Conservation (phyloP, 192 early-diverging fungal genomes). For the Radiomyces spectabilis region DNA sequence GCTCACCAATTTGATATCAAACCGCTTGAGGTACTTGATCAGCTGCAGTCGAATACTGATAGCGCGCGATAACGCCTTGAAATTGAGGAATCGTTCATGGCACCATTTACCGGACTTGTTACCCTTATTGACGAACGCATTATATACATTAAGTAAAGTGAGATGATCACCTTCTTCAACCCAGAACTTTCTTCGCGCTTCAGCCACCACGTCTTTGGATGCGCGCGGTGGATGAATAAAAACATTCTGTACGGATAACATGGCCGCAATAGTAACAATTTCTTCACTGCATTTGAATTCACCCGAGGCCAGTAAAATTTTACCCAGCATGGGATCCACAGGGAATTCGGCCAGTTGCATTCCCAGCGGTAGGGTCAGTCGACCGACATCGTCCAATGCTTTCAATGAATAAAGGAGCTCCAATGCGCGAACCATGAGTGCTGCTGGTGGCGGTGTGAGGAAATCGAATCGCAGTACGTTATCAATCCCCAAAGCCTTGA, state of each 20-base stretch:
- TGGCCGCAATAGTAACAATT: slow-evolving; percentile 70
- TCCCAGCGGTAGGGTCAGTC: slow-evolving; percentile 65
- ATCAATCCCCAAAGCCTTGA: slow-evolving; percentile 77
- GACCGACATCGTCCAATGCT: slow-evolving; percentile 61
- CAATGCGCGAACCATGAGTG: slow-evolving; percentile 59
- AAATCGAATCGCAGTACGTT: slow-evolving; percentile 77
- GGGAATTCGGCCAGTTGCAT: slow-evolving; percentile 69
- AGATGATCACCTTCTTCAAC: slow-evolving; percentile 72
- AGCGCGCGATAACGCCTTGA: slow-evolving; percentile 74
- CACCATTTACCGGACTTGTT: slow-evolving; percentile 73
- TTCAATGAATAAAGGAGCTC: slow-evolving; percentile 71
- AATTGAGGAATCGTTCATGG: slow-evolving; percentile 68
- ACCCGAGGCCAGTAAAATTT: slow-evolving; percentile 55
- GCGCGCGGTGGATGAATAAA: slow-evolving; percentile 35
- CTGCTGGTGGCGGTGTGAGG: slow-evolving; percentile 65
- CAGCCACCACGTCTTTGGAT: slow-evolving; percentile 33
- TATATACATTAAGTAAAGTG: slow-evolving; percentile 68
- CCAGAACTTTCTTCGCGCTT: slow-evolving; percentile 60
- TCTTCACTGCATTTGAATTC: slow-evolving; percentile 65
- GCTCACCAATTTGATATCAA: slow-evolving; percentile 18
- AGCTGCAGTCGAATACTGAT: slow-evolving; percentile 85
- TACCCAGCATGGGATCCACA: slow-evolving; percentile 61
- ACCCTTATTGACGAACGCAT: slow-evolving; percentile 52
- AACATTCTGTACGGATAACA: slow-evolving; percentile 65
- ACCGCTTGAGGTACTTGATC: slow-evolving; percentile 54